Evolutionary conservation across 306 rosid species (phyloP).

Genomic region (Sphenostylis stenocarpa): DNA sequence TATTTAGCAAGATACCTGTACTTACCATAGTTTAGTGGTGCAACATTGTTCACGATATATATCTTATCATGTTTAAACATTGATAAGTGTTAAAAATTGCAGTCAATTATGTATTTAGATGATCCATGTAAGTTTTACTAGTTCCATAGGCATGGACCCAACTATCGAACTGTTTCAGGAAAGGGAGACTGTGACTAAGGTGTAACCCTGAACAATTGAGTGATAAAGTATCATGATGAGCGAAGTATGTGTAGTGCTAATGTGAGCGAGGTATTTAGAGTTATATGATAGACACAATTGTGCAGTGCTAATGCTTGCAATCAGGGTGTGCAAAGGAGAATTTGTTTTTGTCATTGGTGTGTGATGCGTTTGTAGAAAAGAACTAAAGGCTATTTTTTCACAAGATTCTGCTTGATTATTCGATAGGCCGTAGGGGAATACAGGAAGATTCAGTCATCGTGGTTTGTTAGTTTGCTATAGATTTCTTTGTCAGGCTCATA

Average conservation of each 20-base stretch:
- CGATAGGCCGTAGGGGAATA: neutral
- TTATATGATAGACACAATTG: neutral
- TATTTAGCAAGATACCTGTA: neutral
- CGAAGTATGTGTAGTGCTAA: too few species aligned
- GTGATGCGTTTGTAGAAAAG: neutral
- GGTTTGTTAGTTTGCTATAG: neutral
- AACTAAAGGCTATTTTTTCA: neutral
- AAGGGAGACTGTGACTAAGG: conserved; percentile 25
- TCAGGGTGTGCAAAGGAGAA: neutral
- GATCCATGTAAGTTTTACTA: conserved; percentile 38
- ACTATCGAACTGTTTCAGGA: too few species aligned
- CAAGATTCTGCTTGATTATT: neutral
- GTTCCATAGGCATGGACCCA: too few species aligned
- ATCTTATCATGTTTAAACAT: conserved; percentile 29
- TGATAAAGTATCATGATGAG: too few species aligned
- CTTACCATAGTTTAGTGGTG: conserved; percentile 9
- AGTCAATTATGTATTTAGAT: neutral
- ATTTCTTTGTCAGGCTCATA: neutral
- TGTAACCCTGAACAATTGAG: too few species aligned
- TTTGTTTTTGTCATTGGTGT: neutral
- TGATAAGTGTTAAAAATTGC: neutral
- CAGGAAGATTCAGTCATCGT: neutral
- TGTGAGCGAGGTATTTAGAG: neutral
- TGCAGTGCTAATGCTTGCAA: neutral
- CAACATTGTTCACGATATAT: conserved; percentile 34